These are phyloP conservation scores for Lentinula edodes DNA, from an alignment of 768 basidiomycete species.

Conservation along the genomic window DNA sequence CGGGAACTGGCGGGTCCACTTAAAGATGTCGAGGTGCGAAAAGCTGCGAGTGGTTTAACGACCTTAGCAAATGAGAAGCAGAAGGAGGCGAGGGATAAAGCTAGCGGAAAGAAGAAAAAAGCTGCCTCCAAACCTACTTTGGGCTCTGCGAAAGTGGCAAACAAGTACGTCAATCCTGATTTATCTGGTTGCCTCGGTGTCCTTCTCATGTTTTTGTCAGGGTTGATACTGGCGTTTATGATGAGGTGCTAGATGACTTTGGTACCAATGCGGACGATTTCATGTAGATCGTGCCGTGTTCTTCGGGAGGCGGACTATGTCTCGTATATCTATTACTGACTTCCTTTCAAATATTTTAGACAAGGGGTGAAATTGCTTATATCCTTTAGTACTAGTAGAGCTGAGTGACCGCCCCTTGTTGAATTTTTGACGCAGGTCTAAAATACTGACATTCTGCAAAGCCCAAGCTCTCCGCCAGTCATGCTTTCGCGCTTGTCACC, in stretches of 20 bases:
- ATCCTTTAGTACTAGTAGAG: too few relatives aligned
- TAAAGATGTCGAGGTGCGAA: slow-evolving; percentile 88
- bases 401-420: too few relatives aligned
- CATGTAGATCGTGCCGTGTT: slow-evolving; percentile 56
- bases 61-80: slow-evolving; percentile 95
- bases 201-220: slow-evolving; percentile 29
- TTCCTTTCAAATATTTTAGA: too few relatives aligned
- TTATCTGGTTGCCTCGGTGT: slow-evolving; percentile 4
- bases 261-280: slow-evolving; percentile 74
- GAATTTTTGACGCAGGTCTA: too few relatives aligned
- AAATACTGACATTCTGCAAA: too few relatives aligned
- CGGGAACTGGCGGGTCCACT: slow-evolving; percentile 71
- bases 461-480: too few relatives aligned
- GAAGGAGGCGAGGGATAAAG: slow-evolving; percentile 80
- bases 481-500: too few relatives aligned
- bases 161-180: slow-evolving; percentile 39
- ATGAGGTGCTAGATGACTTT: slow-evolving; percentile 89
- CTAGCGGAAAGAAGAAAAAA: slow-evolving; percentile 90
- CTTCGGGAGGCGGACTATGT: background rate
- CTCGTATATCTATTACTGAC: background rate
- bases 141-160: slow-evolving; percentile 64
- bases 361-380: too few relatives aligned
- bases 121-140: slow-evolving; percentile 65
- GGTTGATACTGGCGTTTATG: slow-evolving; percentile 75
- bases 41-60: slow-evolving; percentile 78